Evolutionary conservation across 345 rosid species (phyloP).

Genomic region (Pseudoturritis turrita): DNA sequence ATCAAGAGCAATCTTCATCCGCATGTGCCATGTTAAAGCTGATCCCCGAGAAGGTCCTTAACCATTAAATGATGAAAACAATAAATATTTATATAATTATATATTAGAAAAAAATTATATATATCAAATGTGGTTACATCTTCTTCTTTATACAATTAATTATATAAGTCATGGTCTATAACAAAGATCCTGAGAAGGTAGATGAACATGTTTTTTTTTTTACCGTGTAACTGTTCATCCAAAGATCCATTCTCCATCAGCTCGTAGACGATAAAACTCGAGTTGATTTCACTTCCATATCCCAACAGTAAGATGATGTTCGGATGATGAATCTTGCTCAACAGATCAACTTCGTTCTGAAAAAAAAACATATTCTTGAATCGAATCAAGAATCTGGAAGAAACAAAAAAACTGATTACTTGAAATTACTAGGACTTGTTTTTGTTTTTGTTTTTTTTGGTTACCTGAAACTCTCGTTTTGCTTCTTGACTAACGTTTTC

Average conservation of each 20-base stretch:
- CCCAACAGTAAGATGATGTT: slow-evolving; percentile 80
- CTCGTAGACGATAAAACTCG: slow-evolving; percentile 78
- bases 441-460: neutral
- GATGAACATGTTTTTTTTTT: neutral
- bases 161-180: neutral
- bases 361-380: slow-evolving; percentile 17
- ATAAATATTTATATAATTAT: slow-evolving; percentile 1
- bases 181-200: neutral
- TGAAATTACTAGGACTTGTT: neutral
- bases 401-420: neutral
- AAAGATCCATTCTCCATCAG: slow-evolving; percentile 86
- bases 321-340: slow-evolving; percentile 69
- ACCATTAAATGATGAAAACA: slow-evolving; percentile 25
- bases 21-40: slow-evolving; percentile 76
- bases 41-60: slow-evolving; percentile 89
- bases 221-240: slow-evolving; percentile 83
- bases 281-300: slow-evolving; percentile 45
- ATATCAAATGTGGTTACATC: slow-evolving; percentile 16
- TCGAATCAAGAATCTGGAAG: neutral
- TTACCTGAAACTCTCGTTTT: slow-evolving; percentile 75
- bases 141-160: neutral
- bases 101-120: neutral
- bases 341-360: slow-evolving; percentile 85
- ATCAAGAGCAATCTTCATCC: slow-evolving; percentile 93
- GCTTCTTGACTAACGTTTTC: slow-evolving; percentile 67